These are phyloP conservation scores for Pichia membranifaciens DNA, from an alignment of 805 yeast species.

Conservation along the genomic window DNA sequence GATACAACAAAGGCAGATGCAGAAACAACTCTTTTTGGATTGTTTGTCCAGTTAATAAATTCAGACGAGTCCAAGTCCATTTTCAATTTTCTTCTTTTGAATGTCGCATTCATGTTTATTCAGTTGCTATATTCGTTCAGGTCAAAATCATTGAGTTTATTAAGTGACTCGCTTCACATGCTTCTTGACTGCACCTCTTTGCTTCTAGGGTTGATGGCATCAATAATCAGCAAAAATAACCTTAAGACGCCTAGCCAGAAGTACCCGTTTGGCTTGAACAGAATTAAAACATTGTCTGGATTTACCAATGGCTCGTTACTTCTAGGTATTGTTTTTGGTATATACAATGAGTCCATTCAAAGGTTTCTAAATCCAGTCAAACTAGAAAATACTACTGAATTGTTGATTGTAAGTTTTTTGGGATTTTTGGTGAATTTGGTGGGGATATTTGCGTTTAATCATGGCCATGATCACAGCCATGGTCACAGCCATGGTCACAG, in stretches of 20 bases:
- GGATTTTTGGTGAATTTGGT: constrained; percentile 87
- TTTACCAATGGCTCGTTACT: constrained; percentile 89
- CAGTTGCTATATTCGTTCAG: constrained; percentile 89
- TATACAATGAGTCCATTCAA: constrained; percentile 79
- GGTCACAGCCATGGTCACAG: constrained; percentile 26
- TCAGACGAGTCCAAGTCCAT: constrained; percentile 80
- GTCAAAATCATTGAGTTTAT: constrained; percentile 83
- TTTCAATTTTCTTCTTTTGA: constrained; percentile 77
- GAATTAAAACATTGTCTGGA: constrained; percentile 89
- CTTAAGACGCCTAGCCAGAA: constrained; percentile 27
- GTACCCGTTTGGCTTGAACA: constrained; percentile 80
- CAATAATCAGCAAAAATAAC: constrained; percentile 38
- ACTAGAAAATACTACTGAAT: constrained; percentile 73
- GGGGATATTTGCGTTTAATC: constrained; percentile 89
- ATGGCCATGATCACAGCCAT: constrained; percentile 35
- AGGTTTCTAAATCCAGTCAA: constrained; percentile 73
- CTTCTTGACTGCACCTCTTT: constrained; percentile 89
- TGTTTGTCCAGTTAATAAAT: constrained; percentile 32
- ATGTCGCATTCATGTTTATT: constrained; percentile 89
- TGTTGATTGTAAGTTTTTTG: constrained; percentile 73
- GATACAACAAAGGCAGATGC: neutral
- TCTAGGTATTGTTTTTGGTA: constrained; percentile 84
- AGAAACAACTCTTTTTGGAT: constrained; percentile 16
- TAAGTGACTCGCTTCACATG: constrained; percentile 96
- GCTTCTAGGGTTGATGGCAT: constrained; percentile 84